Evolutionary conservation across 192 early-diverging fungal species (phyloP).

Genomic region (Endogone sp.): DNA sequence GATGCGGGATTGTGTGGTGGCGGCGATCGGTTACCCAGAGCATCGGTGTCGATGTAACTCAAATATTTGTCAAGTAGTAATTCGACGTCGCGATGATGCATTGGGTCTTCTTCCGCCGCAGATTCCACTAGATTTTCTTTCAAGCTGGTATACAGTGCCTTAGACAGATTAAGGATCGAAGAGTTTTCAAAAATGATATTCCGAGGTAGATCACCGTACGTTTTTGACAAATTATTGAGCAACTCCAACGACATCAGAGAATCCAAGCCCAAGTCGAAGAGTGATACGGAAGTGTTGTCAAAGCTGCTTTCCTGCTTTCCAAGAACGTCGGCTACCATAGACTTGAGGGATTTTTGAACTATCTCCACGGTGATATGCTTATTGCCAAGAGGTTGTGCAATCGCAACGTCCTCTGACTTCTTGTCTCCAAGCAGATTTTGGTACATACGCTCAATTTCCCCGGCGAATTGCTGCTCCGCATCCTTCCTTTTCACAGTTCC

Average conservation of each 20-base stretch:
- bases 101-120: neutral
- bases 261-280: slow-evolving; percentile 26
- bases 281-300: slow-evolving; percentile 3
- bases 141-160: slow-evolving; percentile 1
- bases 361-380: slow-evolving; percentile 1
- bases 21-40: neutral
- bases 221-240: slow-evolving; percentile 10
- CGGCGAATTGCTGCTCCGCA: slow-evolving; percentile 41
- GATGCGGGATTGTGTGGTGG: neutral
- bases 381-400: neutral
- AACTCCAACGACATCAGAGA: slow-evolving; percentile 21
- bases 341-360: slow-evolving; percentile 6
- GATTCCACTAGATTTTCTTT: neutral
- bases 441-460: slow-evolving; percentile 53
- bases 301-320: neutral
- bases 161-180: slow-evolving; percentile 6
- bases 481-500: slow-evolving; percentile 25
- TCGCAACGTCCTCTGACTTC: neutral
- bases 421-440: slow-evolving; percentile 25
- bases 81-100: slow-evolving; percentile 9
- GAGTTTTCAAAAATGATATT: slow-evolving; percentile 26
- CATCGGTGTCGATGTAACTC: neutral
- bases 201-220: slow-evolving; percentile 11
- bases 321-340: slow-evolving; percentile 9
- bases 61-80: slow-evolving; percentile 10